Percentiles rank a stretch among this genome's conserved stretches.
phyloP scores from a whole-genome alignment of 306 rosid species.

The Fragaria iinumae region DNA sequence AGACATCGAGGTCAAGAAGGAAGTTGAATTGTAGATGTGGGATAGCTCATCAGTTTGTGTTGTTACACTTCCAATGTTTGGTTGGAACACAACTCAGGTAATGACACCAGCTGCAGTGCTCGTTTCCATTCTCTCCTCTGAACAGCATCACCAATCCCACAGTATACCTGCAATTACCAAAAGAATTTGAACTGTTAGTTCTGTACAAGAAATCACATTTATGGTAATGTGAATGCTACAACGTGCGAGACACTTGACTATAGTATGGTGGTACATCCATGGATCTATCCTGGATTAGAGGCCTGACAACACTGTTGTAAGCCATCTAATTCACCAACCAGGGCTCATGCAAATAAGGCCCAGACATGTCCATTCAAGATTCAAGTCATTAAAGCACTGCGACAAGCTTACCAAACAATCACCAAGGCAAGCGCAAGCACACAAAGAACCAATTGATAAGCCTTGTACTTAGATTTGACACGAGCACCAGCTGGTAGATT shows the following conservation, averaged over 20 bases:
- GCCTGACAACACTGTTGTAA: not conserved
- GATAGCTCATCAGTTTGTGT: conserved; percentile 17
- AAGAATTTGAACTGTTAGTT: not conserved
- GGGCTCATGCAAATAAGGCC: not conserved
- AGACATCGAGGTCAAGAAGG: not conserved
- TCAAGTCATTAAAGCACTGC: not conserved
- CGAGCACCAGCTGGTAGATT: conserved; percentile 32
- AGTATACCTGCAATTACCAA: conserved; percentile 28
- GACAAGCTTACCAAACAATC: conserved; percentile 35
- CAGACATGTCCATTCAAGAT: not conserved
- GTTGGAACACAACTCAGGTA: conserved; percentile 52
- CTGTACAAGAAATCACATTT: not conserved
- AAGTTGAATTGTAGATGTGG: not conserved
- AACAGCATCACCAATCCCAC: conserved; percentile 45
- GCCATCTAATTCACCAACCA: not conserved
- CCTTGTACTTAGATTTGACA: conserved; percentile 34
- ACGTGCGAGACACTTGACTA: not conserved
- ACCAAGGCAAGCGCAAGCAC: conserved; percentile 27
- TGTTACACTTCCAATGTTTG: conserved; percentile 39
- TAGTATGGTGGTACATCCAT: not conserved
- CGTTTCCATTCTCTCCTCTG: conserved; percentile 40
- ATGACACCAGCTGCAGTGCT: conserved; percentile 55
- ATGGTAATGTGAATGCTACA: not conserved
- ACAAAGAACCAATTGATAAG: conserved; percentile 36
- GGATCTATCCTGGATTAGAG: not conserved